Conservation (phyloP, 2,329 filamentous ascomycete genomes). For the Diaporthe ampelina region DNA sequence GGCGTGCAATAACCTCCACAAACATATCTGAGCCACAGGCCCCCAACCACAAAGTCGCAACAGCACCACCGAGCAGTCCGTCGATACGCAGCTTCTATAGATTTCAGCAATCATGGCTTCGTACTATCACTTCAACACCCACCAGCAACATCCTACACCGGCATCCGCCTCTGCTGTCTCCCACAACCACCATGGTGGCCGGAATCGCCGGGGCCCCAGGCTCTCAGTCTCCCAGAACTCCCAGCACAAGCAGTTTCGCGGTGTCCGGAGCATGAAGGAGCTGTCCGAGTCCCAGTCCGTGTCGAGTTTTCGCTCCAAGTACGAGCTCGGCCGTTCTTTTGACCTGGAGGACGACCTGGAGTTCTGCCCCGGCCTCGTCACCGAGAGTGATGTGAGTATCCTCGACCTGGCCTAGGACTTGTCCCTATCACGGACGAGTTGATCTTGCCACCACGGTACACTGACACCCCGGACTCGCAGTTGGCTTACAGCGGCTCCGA, state of each 20-base stretch:
- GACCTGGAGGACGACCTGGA: slow-evolving; percentile 96
- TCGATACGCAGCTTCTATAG: not conserved
- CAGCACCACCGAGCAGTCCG: not conserved
- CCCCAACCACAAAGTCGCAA: slow-evolving; percentile 18
- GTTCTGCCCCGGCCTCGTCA: slow-evolving; percentile 93
- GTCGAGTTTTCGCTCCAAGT: slow-evolving; percentile 85
- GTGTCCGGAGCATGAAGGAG: slow-evolving; percentile 89
- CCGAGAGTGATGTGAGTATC: slow-evolving; percentile 89
- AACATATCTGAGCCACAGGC: slow-evolving; percentile 18
- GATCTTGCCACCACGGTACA: not conserved
- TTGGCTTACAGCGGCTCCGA: slow-evolving; percentile 70
- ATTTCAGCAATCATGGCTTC: slow-evolving; percentile 64
- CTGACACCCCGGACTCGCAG: slow-evolving; percentile 62
- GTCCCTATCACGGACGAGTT: not conserved
- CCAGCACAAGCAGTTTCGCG: slow-evolving; percentile 86
- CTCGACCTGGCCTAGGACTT: slow-evolving; percentile 40
- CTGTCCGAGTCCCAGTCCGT: slow-evolving; percentile 83
- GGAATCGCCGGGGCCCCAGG: slow-evolving; percentile 86
- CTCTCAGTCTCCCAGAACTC: slow-evolving; percentile 82
- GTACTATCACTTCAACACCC: slow-evolving; percentile 74
- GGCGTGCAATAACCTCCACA: slow-evolving; percentile 14
- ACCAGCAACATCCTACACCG: slow-evolving; percentile 70
- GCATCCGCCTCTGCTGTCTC: slow-evolving; percentile 67
- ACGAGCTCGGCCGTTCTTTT: slow-evolving; percentile 93
- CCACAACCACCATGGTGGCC: slow-evolving; percentile 86